phyloP scores from a whole-genome alignment of 163 green algal genomes.

The Coccomyxa subellipsoidea region DNA sequence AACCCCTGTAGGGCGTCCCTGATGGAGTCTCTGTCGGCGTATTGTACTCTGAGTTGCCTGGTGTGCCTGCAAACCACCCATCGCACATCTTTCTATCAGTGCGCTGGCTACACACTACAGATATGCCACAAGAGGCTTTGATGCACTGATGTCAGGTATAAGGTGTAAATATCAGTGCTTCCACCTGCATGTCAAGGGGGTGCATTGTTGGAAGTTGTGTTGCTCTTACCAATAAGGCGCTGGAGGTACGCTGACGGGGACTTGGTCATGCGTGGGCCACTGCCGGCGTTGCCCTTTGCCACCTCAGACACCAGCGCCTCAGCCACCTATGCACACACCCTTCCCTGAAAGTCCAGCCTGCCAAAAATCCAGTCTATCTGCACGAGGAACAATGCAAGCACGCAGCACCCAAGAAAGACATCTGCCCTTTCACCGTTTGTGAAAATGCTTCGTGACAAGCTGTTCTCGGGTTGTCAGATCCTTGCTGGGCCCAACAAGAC shows the following conservation, averaged over 20 bases:
- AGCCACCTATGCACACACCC: not conserved
- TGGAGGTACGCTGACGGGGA: not conserved
- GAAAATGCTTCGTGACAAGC: not conserved
- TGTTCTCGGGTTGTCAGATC: too few relatives aligned
- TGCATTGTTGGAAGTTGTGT: too few relatives aligned
- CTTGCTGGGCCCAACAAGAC: too few relatives aligned
- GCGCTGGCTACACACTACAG: not conserved
- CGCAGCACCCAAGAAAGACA: too few relatives aligned
- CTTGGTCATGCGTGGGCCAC: not conserved
- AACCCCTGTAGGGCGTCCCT: not conserved
- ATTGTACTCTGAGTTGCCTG: not conserved
- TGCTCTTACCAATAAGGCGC: not conserved
- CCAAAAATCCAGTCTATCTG: too few relatives aligned
- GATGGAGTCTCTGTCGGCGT: slow-evolving; percentile 1
- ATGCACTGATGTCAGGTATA: too few relatives aligned
- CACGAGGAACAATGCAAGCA: too few relatives aligned
- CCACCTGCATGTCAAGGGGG: too few relatives aligned
- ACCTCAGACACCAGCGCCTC: not conserved
- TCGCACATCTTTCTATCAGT: not conserved
- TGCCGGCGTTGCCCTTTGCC: not conserved
- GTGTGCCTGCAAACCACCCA: not conserved
- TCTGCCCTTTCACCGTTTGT: too few relatives aligned
- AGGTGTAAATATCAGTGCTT: too few relatives aligned
- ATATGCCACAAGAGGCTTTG: not conserved
- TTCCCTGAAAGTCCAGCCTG: too few relatives aligned